Base-by-base conservation (phyloP, 805 yeast genomes). In the Candida parachauliodes region DNA sequence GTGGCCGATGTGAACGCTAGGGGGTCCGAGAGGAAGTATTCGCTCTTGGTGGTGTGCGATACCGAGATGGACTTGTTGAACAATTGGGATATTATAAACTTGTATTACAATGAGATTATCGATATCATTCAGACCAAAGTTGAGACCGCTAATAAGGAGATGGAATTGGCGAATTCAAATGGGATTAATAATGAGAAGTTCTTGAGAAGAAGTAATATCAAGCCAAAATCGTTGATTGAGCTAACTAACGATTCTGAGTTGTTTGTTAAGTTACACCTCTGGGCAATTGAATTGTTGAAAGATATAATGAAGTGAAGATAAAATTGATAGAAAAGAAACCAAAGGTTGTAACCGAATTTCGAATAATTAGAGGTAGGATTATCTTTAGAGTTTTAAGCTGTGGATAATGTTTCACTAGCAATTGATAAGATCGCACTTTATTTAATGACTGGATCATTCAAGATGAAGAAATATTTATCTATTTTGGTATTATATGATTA, bases 1-100 rank as follows among this genome's bases (percentile, higher is more conserved):
- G 55, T 82, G 21, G 65, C 67, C 28, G 91, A 83, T 54, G 59
- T 68, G 9, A 75, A 77, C 33, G 88, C 91, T 0, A 65, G 91
- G 39, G 91, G 91, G 2, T 76, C 83, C 1, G 88, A 83, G 52
- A 62, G 91, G 41, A 72, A 83, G 36, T 83, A 81, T 47, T 68
- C 82, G 1, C 54, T 81, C 14, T 68, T 81, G 40, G 76, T 81
- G 10, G 70, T 79, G 1, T 62, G 75, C 8, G 83, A 79, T 47
- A 60, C 69, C 15, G 85, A 76, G 42, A 50, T 60, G n/a, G 68
- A 60, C 11, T 53, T 83, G 11, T 55, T 80, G n/a, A 57, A 64
- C 21, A 69, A 74, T 43, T 82, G 85, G 80, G 70, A 74, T 26
- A 54, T 70, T 31, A 66, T 80, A 1, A 54, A 62, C 11, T 52